phyloP scores from a whole-genome alignment of 805 yeast genomes.

The Pichia nanzhaoensis region DNA sequence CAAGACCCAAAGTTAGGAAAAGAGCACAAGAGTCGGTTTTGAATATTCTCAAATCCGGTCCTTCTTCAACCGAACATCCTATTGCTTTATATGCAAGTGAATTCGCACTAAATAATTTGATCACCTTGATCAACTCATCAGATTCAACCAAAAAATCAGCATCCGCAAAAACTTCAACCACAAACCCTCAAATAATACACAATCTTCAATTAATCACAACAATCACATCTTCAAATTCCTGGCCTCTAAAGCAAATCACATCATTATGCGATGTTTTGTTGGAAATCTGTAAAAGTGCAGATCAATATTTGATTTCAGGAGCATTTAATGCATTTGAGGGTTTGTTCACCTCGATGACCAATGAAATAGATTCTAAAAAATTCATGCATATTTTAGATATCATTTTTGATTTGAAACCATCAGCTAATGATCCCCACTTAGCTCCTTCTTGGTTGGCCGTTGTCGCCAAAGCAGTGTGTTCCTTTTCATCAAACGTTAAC shows the following conservation, averaged over 20 bases:
- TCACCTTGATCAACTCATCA: slow-evolving; percentile 35
- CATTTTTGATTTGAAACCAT: slow-evolving; percentile 74
- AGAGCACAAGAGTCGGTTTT: slow-evolving; percentile 89
- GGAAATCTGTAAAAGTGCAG: slow-evolving; percentile 71
- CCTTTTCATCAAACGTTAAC: slow-evolving; percentile 43
- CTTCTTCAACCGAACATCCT: slow-evolving; percentile 73
- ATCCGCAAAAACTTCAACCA: slow-evolving; percentile 30
- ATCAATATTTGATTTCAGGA: slow-evolving; percentile 75
- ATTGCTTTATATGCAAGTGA: slow-evolving; percentile 69
- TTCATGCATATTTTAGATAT: slow-evolving; percentile 60
- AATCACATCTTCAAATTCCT: slow-evolving; percentile 67
- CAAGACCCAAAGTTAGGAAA: slow-evolving; percentile 91
- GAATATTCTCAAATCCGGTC: slow-evolving; percentile 45
- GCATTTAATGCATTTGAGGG: slow-evolving; percentile 83
- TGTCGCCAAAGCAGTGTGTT: slow-evolving; percentile 68
- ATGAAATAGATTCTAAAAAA: slow-evolving; percentile 48
- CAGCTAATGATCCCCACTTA: slow-evolving; percentile 73
- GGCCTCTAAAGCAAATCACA: slow-evolving; percentile 71
- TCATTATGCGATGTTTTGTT: slow-evolving; percentile 69
- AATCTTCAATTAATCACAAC: slow-evolving; percentile 67
- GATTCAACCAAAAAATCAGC: slow-evolving; percentile 26
- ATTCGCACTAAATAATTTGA: slow-evolving; percentile 51
- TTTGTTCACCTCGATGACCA: slow-evolving; percentile 58
- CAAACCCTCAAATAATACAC: slow-evolving; percentile 59
- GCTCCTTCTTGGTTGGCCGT: slow-evolving; percentile 96